Percentiles rank a stretch among this genome's conserved stretches.
phyloP scores from a whole-genome alignment of 2,329 filamentous ascomycete genomes.

The Epichloe gansuensis region DNA sequence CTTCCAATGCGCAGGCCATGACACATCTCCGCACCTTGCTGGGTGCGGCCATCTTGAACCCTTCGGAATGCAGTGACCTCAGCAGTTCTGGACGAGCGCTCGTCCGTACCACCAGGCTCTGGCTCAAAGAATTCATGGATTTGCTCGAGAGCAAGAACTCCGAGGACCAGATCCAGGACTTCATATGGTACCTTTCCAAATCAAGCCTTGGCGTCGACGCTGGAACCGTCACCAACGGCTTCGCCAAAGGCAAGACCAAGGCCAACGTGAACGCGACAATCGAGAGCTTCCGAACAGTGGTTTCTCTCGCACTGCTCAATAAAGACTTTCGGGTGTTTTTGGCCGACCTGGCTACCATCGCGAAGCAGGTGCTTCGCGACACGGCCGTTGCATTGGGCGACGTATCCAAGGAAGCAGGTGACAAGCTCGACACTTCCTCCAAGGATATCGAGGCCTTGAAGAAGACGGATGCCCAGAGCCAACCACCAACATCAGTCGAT shows the following conservation, averaged over 20 bases:
- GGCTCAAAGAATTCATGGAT: constrained; percentile 70
- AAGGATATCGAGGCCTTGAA: constrained; percentile 40
- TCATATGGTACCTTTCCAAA: constrained; percentile 73
- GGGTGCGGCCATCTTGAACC: constrained; percentile 66
- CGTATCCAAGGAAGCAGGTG: constrained; percentile 61
- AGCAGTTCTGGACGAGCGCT: constrained; percentile 68
- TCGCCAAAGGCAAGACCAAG: constrained; percentile 18
- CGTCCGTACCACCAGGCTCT: constrained; percentile 58
- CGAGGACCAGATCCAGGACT: constrained; percentile 78
- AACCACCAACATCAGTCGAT: constrained; percentile 39
- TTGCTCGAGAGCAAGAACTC: constrained; percentile 72
- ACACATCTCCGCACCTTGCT: constrained; percentile 69
- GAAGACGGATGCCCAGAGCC: constrained; percentile 15
- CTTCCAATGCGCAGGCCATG: constrained; percentile 75
- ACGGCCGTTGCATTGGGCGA: constrained; percentile 69
- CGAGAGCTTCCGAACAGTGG: constrained; percentile 70
- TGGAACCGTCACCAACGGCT: constrained; percentile 16
- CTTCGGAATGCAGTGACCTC: constrained; percentile 48
- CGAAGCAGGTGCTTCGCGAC: constrained; percentile 75
- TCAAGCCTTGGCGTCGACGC: constrained; percentile 43
- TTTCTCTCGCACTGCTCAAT: constrained; percentile 77
- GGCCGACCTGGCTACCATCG: constrained; percentile 65
- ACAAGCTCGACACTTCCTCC: constrained; percentile 58
- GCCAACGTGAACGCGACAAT: constrained; percentile 40
- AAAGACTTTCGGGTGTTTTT: constrained; percentile 81